These are phyloP conservation scores for Kandelia obovata DNA, from an alignment of 345 rosid genomes.

Conservation along the genomic window DNA sequence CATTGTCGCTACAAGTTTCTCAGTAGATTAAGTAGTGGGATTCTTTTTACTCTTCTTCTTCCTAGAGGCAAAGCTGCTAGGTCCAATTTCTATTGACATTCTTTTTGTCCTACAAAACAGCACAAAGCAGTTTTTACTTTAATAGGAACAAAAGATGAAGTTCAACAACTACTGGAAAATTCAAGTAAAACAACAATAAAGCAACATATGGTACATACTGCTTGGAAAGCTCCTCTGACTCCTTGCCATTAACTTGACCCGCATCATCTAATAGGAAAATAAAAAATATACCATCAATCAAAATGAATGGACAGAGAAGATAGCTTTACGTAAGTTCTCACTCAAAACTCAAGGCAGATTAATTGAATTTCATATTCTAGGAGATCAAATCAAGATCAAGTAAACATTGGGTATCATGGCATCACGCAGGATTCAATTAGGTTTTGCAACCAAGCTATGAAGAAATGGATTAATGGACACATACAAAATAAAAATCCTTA, in stretches of 20 bases:
- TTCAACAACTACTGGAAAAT: background rate
- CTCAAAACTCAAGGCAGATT: background rate
- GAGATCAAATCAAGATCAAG: background rate
- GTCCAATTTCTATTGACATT: slow-evolving; percentile 68
- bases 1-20: background rate
- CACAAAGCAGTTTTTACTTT: background rate
- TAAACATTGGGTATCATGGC: background rate
- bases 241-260: slow-evolving; percentile 37
- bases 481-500: background rate
- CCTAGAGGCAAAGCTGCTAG: slow-evolving; percentile 58
- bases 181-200: background rate
- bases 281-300: background rate
- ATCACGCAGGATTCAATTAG: background rate
- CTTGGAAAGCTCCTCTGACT: slow-evolving; percentile 53
- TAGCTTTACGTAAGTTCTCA: background rate
- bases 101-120: slow-evolving; percentile 64
- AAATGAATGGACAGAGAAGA: background rate
- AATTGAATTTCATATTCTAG: no score
- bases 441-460: background rate
- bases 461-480: background rate
- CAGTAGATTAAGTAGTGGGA: background rate
- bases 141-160: background rate
- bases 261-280: slow-evolving; percentile 20
- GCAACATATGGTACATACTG: slow-evolving; percentile 29
- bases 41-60: slow-evolving; percentile 71